Percentiles rank a stretch among this genome's conserved stretches.
These are phyloP conservation scores for Fusarium coicis DNA, from an alignment of 2,329 filamentous ascomycete species.

Conservation along the genomic window DNA sequence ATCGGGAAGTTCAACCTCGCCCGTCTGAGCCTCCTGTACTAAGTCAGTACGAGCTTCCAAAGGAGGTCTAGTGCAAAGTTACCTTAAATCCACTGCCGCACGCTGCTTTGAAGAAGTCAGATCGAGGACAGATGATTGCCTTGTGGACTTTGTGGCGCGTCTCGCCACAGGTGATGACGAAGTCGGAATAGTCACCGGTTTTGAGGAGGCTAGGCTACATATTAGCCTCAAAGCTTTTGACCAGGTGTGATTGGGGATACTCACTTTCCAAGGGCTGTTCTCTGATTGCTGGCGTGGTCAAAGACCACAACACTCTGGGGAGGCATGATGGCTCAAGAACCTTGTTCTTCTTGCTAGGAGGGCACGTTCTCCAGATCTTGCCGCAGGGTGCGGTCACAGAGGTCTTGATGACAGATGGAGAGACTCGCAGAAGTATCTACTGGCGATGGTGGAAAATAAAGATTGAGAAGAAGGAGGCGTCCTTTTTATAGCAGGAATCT, in stretches of 20 bases:
- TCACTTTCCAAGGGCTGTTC: background rate
- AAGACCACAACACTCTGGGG: rapidly evolving
- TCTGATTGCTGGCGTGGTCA: background rate
- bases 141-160: background rate
- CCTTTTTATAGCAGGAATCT: background rate
- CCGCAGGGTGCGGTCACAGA: rapidly evolving
- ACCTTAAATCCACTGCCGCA: background rate
- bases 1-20: rapidly evolving
- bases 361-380: too few relatives aligned
- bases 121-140: background rate
- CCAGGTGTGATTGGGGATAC: background rate
- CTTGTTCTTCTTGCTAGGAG: too few relatives aligned
- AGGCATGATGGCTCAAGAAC: rapidly evolving
- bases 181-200: background rate
- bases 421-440: too few relatives aligned
- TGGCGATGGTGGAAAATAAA: too few relatives aligned
- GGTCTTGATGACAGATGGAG: background rate
- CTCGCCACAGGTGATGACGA: background rate
- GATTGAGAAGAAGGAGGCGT: too few relatives aligned
- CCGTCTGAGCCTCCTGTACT: background rate
- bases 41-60: rapidly evolving
- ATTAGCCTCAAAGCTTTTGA: rapidly evolving
- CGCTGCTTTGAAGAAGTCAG: background rate
- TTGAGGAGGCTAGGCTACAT: rapidly evolving
- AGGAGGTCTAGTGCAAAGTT: background rate